phyloP scores from a whole-genome alignment of 257 asterid genomes.

The Datura wrightii region DNA sequence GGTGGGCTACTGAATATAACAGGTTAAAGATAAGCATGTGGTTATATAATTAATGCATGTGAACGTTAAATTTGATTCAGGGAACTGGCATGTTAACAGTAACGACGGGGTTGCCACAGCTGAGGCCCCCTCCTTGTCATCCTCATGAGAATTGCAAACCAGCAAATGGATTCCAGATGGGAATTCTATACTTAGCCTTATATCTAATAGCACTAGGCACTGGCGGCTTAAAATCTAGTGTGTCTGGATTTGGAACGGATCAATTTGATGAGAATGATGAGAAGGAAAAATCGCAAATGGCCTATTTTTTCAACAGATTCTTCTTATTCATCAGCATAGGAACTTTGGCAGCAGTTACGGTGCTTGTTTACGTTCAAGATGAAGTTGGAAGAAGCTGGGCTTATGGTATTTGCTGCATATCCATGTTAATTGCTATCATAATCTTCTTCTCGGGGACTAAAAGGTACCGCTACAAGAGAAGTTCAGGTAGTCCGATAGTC shows the following conservation, averaged over 20 bases:
- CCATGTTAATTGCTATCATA: constrained; percentile 50
- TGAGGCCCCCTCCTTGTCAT: constrained; percentile 75
- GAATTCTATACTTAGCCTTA: constrained; percentile 68
- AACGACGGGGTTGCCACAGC: constrained; percentile 62
- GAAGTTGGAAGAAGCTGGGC: constrained; percentile 41
- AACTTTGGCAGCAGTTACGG: constrained; percentile 42
- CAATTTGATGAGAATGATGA: constrained; percentile 91
- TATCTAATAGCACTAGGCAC: constrained; percentile 89
- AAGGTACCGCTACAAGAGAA: constrained; percentile 33
- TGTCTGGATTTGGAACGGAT: constrained; percentile 88
- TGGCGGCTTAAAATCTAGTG: constrained; percentile 91
- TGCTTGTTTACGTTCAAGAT: constrained; percentile 37
- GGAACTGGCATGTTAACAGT: constrained; percentile 80
- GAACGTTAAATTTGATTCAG: constrained; percentile 37
- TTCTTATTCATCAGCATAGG: constrained; percentile 55
- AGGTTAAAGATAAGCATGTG: too few relatives aligned
- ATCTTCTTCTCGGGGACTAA: constrained; percentile 31
- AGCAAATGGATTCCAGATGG: constrained; percentile 81
- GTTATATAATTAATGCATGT: background rate
- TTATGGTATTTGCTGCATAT: constrained; percentile 43
- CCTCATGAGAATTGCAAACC: constrained; percentile 49
- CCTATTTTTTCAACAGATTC: constrained; percentile 83
- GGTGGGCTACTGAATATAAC: too few relatives aligned
- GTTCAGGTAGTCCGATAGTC: constrained; percentile 38
- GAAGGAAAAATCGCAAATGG: constrained; percentile 79